A percentile compares a stretch with the other conserved stretches of the same genome.
These are phyloP conservation scores for Aspergillus floridensis DNA, from an alignment of 2,329 filamentous ascomycete genomes.

Conservation along the genomic window DNA sequence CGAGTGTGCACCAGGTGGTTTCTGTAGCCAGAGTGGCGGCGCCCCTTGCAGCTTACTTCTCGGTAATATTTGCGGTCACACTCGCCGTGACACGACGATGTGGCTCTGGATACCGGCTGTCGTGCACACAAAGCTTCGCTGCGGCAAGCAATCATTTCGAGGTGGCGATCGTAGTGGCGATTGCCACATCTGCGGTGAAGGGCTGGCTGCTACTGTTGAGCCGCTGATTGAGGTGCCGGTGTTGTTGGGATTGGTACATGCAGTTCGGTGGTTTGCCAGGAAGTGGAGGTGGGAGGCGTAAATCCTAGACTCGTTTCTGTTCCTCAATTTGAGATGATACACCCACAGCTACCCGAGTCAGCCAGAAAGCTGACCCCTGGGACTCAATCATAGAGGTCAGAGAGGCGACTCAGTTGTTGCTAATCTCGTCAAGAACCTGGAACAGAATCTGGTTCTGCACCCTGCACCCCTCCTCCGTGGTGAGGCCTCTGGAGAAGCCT, in stretches of 20 bases:
- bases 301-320: neutral
- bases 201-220: conserved; percentile 77
- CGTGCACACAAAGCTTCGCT: conserved; percentile 78
- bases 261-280: conserved; percentile 49
- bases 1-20: conserved; percentile 80
- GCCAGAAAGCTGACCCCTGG: neutral
- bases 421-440: conserved; percentile 40
- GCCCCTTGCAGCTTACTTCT: conserved; percentile 78
- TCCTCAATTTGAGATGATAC: neutral
- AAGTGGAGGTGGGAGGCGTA: conserved; percentile 24
- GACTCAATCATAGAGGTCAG: neutral
- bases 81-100: conserved; percentile 59
- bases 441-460: conserved; percentile 45
- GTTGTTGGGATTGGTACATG: conserved; percentile 72
- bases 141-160: conserved; percentile 94
- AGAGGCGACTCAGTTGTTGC: conserved; percentile 21
- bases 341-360: too few species aligned
- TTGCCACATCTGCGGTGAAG: conserved; percentile 73
- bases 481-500: conserved; percentile 31
- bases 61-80: conserved; percentile 69
- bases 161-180: conserved; percentile 81
- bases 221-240: conserved; percentile 86
- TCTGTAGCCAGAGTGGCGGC: conserved; percentile 78
- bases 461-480: conserved; percentile 33
- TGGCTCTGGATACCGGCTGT: conserved; percentile 71